phyloP scores from a whole-genome alignment of 768 basidiomycete genomes.

The Pilatotrama ljubarskyi region DNA sequence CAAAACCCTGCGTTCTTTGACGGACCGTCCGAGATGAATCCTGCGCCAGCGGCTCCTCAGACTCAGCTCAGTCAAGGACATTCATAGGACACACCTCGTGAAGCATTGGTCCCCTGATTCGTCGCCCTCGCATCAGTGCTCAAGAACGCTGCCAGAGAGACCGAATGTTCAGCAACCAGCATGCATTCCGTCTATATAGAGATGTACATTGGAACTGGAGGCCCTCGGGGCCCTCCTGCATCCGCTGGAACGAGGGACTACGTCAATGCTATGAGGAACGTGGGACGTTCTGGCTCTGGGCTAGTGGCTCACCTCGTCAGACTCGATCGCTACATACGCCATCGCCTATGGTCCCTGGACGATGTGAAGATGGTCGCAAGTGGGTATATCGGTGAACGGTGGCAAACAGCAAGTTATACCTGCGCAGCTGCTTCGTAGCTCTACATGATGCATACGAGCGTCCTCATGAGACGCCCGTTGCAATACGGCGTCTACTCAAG shows the following conservation, averaged over 20 bases:
- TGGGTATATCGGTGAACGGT: not conserved
- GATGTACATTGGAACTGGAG: constrained; percentile 32
- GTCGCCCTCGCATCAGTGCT: constrained; percentile 27
- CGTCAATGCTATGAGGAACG: constrained; percentile 18
- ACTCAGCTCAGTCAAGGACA: not conserved
- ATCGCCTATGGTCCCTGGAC: constrained; percentile 6
- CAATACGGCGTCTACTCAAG: constrained; percentile 3
- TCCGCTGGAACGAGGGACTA: constrained; percentile 26
- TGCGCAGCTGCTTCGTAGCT: not conserved
- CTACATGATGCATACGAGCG: not conserved
- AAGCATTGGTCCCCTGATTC: constrained; percentile 14
- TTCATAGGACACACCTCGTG: constrained; percentile 15
- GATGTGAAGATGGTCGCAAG: not conserved
- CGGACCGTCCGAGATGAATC: constrained; percentile 61
- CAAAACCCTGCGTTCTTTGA: constrained; percentile 64
- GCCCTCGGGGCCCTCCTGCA: constrained; percentile 34
- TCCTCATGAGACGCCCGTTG: not conserved
- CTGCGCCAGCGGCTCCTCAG: constrained; percentile 36
- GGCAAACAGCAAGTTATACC: too few species aligned
- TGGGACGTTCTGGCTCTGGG: not conserved
- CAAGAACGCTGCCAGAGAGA: constrained; percentile 25
- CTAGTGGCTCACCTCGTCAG: constrained; percentile 28
- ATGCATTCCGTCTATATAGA: not conserved
- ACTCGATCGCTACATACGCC: constrained; percentile 34
- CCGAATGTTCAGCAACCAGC: not conserved